Evolutionary conservation across 768 basidiomycete genomes (phyloP).

Genomic region (Suillus subalutaceus): DNA sequence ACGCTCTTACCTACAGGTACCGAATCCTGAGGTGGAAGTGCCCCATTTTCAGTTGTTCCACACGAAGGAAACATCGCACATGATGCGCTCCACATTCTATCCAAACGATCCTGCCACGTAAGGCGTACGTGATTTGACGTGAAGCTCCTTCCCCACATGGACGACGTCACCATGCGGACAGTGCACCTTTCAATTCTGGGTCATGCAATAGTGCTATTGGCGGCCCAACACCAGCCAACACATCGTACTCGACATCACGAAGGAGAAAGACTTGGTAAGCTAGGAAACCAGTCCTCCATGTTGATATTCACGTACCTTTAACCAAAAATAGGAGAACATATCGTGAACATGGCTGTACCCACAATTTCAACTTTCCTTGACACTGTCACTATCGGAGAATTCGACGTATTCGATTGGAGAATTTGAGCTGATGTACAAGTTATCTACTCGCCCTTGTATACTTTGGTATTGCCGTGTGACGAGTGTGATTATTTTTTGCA

Average conservation of each 20-base stretch:
- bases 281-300: background rate
- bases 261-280: background rate
- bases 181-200: background rate
- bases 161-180: background rate
- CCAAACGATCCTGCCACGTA: background rate
- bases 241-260: background rate
- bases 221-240: background rate
- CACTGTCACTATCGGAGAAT: background rate
- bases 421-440: slow-evolving; percentile 1
- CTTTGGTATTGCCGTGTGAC: background rate
- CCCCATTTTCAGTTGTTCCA: background rate
- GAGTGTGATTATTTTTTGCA: background rate
- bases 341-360: background rate
- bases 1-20: background rate
- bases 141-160: background rate
- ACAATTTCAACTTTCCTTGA: background rate
- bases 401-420: background rate
- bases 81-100: background rate
- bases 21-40: background rate
- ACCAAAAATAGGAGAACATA: background rate
- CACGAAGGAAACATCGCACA: background rate
- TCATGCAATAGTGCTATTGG: background rate
- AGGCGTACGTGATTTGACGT: background rate
- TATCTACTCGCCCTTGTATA: slow-evolving; percentile 1
- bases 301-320: background rate